phyloP scores from a whole-genome alignment of 257 asterid species.

The Salvia splendens region DNA sequence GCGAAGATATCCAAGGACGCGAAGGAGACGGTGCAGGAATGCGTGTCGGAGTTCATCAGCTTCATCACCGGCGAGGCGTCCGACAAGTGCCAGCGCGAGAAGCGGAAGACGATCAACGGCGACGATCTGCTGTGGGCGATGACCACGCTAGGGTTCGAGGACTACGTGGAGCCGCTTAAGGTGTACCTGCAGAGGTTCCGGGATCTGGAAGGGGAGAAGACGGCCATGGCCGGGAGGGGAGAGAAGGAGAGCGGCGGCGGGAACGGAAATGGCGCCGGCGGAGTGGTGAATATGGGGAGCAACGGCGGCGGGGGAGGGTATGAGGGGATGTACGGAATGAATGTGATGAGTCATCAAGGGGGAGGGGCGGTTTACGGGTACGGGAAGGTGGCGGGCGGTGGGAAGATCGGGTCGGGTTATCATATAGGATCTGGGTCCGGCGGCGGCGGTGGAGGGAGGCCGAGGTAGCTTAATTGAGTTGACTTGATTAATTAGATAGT shows the following conservation, averaged over 20 bases:
- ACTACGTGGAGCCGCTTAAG: conserved; percentile 63
- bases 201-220: conserved; percentile 67
- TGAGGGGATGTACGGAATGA: conserved; percentile 41
- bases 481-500: conserved; percentile 29
- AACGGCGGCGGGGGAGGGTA: conserved; percentile 35
- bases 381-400: conserved; percentile 38
- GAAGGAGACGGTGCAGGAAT: conserved; percentile 68
- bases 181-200: conserved; percentile 64
- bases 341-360: conserved; percentile 41
- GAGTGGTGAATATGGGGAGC: conserved; percentile 34
- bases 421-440: conserved; percentile 40
- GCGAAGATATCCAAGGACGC: conserved; percentile 75
- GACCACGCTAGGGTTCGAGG: conserved; percentile 75
- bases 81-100: conserved; percentile 70
- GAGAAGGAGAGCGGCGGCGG: conserved; percentile 34
- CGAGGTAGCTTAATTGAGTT: conserved; percentile 35
- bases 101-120: conserved; percentile 68
- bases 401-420: conserved; percentile 44
- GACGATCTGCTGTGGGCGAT: conserved; percentile 73
- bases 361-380: conserved; percentile 39
- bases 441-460: conserved; percentile 34
- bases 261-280: conserved; percentile 33
- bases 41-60: conserved; percentile 75
- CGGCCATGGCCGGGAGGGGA: conserved; percentile 48
- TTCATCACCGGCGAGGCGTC: conserved; percentile 77